Conservation (phyloP, 1,284 basidiomycete species). For the Trametes sp. region DNA sequence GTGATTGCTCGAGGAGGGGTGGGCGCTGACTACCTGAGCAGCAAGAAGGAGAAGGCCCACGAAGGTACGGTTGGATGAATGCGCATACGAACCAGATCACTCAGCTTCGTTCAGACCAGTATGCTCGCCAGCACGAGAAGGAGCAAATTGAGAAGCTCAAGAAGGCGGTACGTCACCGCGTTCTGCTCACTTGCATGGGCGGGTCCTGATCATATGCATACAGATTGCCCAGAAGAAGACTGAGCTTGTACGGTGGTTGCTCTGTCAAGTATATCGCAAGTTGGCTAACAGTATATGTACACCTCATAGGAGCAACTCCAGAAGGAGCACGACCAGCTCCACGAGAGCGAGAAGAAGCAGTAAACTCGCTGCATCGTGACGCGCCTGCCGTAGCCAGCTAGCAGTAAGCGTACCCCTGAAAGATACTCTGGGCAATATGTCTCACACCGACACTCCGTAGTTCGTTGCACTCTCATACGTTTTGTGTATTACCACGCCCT, state of each 20-base stretch:
- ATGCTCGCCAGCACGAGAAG: conserved; percentile 61
- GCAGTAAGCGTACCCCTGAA: conserved; percentile 10
- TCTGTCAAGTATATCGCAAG: background rate
- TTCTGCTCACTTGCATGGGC: background rate
- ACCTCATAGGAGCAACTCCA: conserved; percentile 28
- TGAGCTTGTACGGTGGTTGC: conserved; percentile 55
- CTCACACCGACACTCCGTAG: background rate
- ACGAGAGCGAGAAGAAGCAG: conserved; percentile 27
- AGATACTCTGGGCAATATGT: background rate
- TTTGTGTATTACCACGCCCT: conserved; percentile 16
- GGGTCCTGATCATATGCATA: background rate
- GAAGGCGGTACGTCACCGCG: conserved; percentile 53
- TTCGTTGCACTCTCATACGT: conserved; percentile 11
- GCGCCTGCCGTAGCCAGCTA: conserved; percentile 13
- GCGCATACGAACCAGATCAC: background rate
- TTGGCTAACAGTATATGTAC: background rate
- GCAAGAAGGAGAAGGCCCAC: conserved; percentile 77
- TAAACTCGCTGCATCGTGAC: background rate
- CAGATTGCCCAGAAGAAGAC: conserved; percentile 66
- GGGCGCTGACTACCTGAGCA: conserved; percentile 40
- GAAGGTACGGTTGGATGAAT: conserved; percentile 55
- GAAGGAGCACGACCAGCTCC: conserved; percentile 31
- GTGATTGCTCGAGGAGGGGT: conserved; percentile 7
- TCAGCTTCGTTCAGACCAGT: conserved; percentile 55
- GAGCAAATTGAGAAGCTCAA: conserved; percentile 64